A percentile compares a stretch with the other conserved stretches of the same genome.
phyloP scores from a whole-genome alignment of 768 basidiomycete genomes.

The Hortiboletus flavorubellus region DNA sequence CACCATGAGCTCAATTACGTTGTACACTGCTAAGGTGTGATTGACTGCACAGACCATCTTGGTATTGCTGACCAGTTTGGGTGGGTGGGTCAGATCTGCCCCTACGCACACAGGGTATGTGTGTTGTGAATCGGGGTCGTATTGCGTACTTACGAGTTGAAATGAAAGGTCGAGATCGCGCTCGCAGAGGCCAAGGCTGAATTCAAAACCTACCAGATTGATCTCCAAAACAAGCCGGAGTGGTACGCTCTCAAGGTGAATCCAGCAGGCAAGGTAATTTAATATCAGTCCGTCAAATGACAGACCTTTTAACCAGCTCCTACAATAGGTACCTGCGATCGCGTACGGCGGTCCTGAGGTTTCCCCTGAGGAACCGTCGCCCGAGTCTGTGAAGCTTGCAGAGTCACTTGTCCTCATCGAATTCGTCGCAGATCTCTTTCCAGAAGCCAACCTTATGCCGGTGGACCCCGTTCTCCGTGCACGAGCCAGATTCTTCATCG shows the following conservation, averaged over 20 bases:
- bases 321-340: constrained; percentile 33
- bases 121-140: background rate
- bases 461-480: constrained; percentile 55
- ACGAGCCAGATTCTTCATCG: constrained; percentile 60
- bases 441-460: constrained; percentile 47
- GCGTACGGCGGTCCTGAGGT: constrained; percentile 60
- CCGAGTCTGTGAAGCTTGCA: constrained; percentile 56
- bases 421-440: constrained; percentile 60
- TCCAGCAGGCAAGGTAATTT: constrained; percentile 56
- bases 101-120: constrained; percentile 55
- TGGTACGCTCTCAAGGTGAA: constrained; percentile 69
- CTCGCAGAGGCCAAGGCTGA: constrained; percentile 51
- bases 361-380: constrained; percentile 52
- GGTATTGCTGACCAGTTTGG: background rate
- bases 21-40: constrained; percentile 48
- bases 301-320: background rate
- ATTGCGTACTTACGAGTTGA: background rate
- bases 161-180: constrained; percentile 52
- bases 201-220: constrained; percentile 53
- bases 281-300: background rate
- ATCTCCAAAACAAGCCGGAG: constrained; percentile 61
- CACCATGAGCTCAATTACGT: constrained; percentile 33
- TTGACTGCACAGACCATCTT: background rate
- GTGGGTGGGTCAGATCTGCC: constrained; percentile 43
- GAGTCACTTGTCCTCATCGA: constrained; percentile 67